Base-by-base conservation (phyloP, 176 grass and related monocot genomes). In the Avena sativa region DNA sequence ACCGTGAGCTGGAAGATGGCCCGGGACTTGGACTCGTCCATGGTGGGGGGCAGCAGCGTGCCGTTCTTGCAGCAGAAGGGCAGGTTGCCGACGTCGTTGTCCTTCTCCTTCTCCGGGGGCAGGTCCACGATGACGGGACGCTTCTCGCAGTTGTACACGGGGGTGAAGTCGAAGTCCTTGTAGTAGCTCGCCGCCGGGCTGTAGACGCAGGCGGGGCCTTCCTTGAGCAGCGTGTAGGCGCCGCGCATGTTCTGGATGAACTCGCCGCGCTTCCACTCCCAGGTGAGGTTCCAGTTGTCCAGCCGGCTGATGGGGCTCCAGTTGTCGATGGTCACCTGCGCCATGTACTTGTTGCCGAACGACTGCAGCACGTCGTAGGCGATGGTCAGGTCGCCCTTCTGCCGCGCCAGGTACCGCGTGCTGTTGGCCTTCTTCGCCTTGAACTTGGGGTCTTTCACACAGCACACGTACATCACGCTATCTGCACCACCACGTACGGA, bases 41-140 rank as follows among this genome's bases (percentile, higher is more conserved):
- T 98, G 67, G 70, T 79, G 2, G 82, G 87, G 1, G 97, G 89
- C 14, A 99, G 92, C 12, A 99, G 94, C 13, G 87, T 94, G 70
- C 97, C 94, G 57, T 99, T 99, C 92, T 94, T 98, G 87, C 97
- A 98, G 57, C 97, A 98, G 64, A 89, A 96, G 10, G 94, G 97
- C 0, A 98, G 11, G 85, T 98, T 98, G 5, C 90, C 97, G 20
- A 98, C 57, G 50, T 72, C 86, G 10, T 87, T 69, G 70, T 98
- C 97, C 69, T 98, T 94, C 73, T 88, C 97, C 40, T 87, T 40
- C 52, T 98, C 97, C 47, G 94, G 94, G 7, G 97, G 97, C 32
- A 96, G 97, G 80, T 96, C 97, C 6, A 94, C 92, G 80, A 98
- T 93, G 83, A 91, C 62, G n/a, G 97, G 97, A 8, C 89, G 90